These are phyloP conservation scores for Pyrenopolyporus hunteri DNA, from an alignment of 495 filamentous ascomycete genomes.

Conservation along the genomic window DNA sequence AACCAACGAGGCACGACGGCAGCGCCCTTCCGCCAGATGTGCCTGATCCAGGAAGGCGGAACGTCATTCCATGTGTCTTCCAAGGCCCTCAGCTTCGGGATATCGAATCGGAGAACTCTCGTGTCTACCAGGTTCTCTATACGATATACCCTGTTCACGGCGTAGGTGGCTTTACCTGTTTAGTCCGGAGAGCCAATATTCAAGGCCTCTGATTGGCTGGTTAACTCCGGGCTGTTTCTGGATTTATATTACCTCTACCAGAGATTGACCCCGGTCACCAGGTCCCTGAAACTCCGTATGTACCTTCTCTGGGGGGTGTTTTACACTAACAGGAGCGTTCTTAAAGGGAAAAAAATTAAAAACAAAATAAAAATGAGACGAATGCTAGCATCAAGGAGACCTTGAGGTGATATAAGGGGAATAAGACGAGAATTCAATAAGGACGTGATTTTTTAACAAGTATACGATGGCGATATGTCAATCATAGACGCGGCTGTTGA, in stretches of 20 bases:
- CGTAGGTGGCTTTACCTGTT: constrained; percentile 25
- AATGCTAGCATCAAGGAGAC: no score
- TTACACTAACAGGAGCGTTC: no score
- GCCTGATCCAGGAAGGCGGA: no score
- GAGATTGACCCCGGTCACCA: neutral
- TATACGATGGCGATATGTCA: neutral
- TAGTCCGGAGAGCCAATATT: constrained; percentile 1
- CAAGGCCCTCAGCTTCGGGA: no score
- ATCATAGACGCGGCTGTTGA: neutral
- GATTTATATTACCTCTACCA: neutral
- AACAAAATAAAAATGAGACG: no score
- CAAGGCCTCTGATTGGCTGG: constrained; percentile 10
- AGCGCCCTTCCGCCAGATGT: neutral
- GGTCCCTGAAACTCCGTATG: neutral
- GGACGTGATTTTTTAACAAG: neutral
- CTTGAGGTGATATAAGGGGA: no score
- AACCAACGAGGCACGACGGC: no score
- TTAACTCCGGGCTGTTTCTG: neutral
- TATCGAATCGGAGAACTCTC: neutral
- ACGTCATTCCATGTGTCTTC: no score
- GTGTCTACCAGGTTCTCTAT: neutral
- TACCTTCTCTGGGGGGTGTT: no score
- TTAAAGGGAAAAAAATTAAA: no score
- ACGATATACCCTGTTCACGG: neutral
- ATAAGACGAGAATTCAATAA: no score